Base-by-base conservation (phyloP, 257 asterid species). In the Ophiorrhiza pumila region DNA sequence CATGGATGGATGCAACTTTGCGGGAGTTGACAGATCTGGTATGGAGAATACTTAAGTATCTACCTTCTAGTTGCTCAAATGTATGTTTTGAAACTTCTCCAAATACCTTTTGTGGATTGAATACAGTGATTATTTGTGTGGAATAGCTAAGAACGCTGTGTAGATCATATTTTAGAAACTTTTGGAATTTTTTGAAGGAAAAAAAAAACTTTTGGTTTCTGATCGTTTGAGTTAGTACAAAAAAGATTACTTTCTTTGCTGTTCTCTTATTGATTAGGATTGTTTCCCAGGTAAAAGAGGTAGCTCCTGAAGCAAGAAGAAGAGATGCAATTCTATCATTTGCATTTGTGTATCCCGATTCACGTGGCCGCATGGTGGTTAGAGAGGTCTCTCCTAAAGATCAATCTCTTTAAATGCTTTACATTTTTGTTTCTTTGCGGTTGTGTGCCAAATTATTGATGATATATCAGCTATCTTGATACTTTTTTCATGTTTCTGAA, bases 21-120 rank as follows among this genome's bases (percentile, higher is more conserved):
- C 98, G 98, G 23, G 99, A 95, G 79, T 79, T 95, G 81, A 95
- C 98, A 76, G 99, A 95, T 87, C 88, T 95, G 98, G 99, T 95
- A 87, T 34, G 39, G 32, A 74, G 46, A 37, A 22, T 71, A 22
- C 49, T 39, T 63, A 23, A 49, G 7, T 4, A 31, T 63, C 42
- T 80, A 47, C 25, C 10, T 8, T 43, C 49, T 32, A 10, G 7
- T 37, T 31, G 12, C 15, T 58, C 18, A 29, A 59, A 5, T 12
- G 25, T 0, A 43, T 37, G 35, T 39, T 65, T 49, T 7, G 1
- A 7, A 18, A 27, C 25, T 65, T 45, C 23, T 23, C 25, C 23
- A 43, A 13, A 39, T 8, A 45, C 50, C 69, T 65, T 62, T 43
- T 23, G 69, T 42, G 7, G 49, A 65, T 65, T n/a, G 23, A 13